Evolutionary conservation across 768 basidiomycete genomes (phyloP), one percentile per base, ranked within the genome.

Genomic region (Tremella fuciformis): DNA sequence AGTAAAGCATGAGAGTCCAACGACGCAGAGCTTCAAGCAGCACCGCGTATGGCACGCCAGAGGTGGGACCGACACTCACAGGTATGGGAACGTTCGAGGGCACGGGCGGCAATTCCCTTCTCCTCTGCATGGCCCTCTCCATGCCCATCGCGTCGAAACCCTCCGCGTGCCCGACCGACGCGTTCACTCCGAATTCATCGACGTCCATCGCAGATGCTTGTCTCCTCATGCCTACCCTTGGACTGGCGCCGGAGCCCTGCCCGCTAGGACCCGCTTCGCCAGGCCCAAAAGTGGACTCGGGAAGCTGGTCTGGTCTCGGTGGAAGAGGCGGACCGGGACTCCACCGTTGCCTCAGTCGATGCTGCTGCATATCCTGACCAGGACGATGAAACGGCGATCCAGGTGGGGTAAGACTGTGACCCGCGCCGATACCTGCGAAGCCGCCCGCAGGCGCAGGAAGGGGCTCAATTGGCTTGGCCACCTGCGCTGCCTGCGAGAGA

Each of bases 331-430:
- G 67, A 34, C 29, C 29, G 4, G 29, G 29, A 34, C 29, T 34
- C 29, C 29, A 34, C 11, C 29, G 6, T 34, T 1, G 61, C 54
- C 11, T 59, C 57, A 49, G 62, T 42, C 6, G 66, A 62, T 9
- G 63, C 47, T 15, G 51, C 16, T 7, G 64, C 48, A 18, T 58
- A 54, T 15, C 64, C 58, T 56, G 50, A 11, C 58, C 63, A 2
- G 59, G 47, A 18, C 53, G 50, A 49, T 71, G 69, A 18, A 65
- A 29, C 8, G 70, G 70, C n/a, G 63, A 59, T 24, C 59, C 53
- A 11, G 67, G 65, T 13, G 70, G 70, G n/a, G 70, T 67, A 18
- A 72, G 44, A 2, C 63, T 63, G 62, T 72, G 70, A 16, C 70
- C 70, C 22, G 70, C 67, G 13, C 70, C 70, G 19, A 72, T 56